Base-by-base conservation (phyloP, 1,139 yeast species). In the Hansenula sp. region DNA sequence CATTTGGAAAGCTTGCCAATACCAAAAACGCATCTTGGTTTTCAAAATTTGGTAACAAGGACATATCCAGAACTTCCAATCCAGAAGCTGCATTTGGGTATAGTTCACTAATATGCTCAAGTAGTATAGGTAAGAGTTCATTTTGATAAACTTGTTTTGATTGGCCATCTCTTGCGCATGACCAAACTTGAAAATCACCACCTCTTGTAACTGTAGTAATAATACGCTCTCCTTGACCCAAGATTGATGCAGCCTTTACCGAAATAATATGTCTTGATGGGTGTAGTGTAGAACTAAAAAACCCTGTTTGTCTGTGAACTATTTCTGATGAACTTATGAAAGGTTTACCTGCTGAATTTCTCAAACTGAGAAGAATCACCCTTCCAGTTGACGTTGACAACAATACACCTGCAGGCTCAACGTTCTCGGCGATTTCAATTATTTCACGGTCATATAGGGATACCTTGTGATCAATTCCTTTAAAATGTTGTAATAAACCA, bases 391-490 rank as follows among this genome's bases (percentile, higher is more conserved):
- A 77, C 0, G 96, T 87, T 6, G 89, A 76, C 11, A 85, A 59
- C 1, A 82, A 68, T 7, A 88, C 65, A 1, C 96, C 95, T 3
- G 85, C 79, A 0, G 94, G 92, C 49, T 84, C 90, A 14, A 82
- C 71, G 46, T 76, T 77, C 45, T 79, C 76, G 2, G 82, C 75
- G 34, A 71, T 57, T 1, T 79, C 75, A 21, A 87, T 68, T 37
- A 62, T 61, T 55, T 86, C 95, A 24, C 76, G 73, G 36, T 68
- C 70, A 34, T 65, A 63, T 6, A 73, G 53, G 36, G 62, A 65
- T 22, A 70, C 56, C 4, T 57, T 50, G 13, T 65, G 60, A 34
- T 60, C 63, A 16, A 67, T 57, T 37, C 69, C 73, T 39, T 63
- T 64, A 32, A 69, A 66, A 32, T 64, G 64, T 28, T 65, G 64